phyloP scores from a whole-genome alignment of 2,329 filamentous ascomycete species.

The Colletotrichum lindemuthianum region DNA sequence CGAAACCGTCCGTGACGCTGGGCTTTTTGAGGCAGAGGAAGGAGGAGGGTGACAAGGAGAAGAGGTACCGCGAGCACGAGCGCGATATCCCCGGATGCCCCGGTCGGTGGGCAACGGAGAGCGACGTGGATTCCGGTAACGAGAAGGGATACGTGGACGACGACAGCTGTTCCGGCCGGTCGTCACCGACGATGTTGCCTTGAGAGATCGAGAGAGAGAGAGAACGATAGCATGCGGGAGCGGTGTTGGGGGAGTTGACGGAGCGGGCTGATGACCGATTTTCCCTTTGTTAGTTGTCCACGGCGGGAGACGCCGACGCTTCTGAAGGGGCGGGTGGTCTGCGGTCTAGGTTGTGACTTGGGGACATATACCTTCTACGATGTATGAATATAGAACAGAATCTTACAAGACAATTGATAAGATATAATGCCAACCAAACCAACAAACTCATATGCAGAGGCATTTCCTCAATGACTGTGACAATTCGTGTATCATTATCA shows the following conservation, averaged over 20 bases:
- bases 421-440: too few relatives aligned
- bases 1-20: constrained; percentile 24
- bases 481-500: too few relatives aligned
- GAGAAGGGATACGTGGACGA: constrained; percentile 35
- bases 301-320: constrained; percentile 4
- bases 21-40: constrained; percentile 23
- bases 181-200: constrained; percentile 27
- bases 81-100: constrained; percentile 33
- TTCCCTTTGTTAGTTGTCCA: constrained; percentile 13
- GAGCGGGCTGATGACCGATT: constrained; percentile 9
- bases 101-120: constrained; percentile 34
- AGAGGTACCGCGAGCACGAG: constrained; percentile 33
- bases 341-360: constrained; percentile 29
- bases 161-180: constrained; percentile 31
- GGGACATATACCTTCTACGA: constrained; percentile 35
- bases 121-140: constrained; percentile 31
- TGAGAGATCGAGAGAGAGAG: neutral
- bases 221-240: too few relatives aligned
- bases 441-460: too few relatives aligned
- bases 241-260: neutral
- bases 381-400: constrained; percentile 34
- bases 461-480: too few relatives aligned
- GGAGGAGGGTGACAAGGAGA: constrained; percentile 29
- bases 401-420: neutral
- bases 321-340: constrained; percentile 4